phyloP scores from a whole-genome alignment of 805 yeast species.

The Yarrowia keelungensis region DNA sequence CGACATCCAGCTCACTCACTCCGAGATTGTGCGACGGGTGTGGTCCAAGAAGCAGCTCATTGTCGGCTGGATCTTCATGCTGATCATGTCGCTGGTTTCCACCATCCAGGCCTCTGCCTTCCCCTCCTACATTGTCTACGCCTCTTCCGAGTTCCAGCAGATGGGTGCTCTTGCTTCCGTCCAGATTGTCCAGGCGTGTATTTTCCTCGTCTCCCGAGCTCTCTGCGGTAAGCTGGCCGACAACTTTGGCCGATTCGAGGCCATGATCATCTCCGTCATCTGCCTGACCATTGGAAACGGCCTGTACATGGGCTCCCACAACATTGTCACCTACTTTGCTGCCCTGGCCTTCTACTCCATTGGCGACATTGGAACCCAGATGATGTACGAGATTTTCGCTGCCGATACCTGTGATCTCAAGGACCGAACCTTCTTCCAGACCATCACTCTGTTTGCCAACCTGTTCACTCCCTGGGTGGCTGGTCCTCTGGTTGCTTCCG shows the following conservation, averaged over 20 bases:
- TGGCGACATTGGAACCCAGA: slow-evolving; percentile 52
- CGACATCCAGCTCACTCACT: slow-evolving; percentile 17
- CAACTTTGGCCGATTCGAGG: slow-evolving; percentile 30
- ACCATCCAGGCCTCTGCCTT: slow-evolving; percentile 28
- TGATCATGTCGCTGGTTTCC: slow-evolving; percentile 25
- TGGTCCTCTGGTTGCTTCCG: slow-evolving; percentile 45
- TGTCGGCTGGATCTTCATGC: slow-evolving; percentile 26
- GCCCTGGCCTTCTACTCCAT: slow-evolving; percentile 52
- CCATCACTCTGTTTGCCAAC: slow-evolving; percentile 52
- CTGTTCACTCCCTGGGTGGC: slow-evolving; percentile 54
- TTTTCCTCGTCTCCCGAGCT: slow-evolving; percentile 13
- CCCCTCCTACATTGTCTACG: slow-evolving; percentile 31
- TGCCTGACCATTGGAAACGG: slow-evolving; percentile 19
- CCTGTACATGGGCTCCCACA: slow-evolving; percentile 39
- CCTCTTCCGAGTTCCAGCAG: slow-evolving; percentile 21
- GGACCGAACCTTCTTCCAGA: slow-evolving; percentile 52
- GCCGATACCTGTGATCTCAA: slow-evolving; percentile 54
- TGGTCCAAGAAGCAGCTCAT: slow-evolving; percentile 23
- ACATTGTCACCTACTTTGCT: slow-evolving; percentile 51
- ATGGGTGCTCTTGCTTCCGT: slow-evolving; percentile 22
- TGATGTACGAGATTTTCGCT: slow-evolving; percentile 51
- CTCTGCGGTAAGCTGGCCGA: slow-evolving; percentile 26
- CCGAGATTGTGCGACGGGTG: slow-evolving; percentile 11
- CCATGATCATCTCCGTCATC: slow-evolving; percentile 34
- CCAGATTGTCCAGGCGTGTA: slow-evolving; percentile 29